Percentiles rank a stretch among this genome's conserved stretches.
phyloP scores from a whole-genome alignment of 805 yeast species.

The Kurtzmaniella fragi region DNA sequence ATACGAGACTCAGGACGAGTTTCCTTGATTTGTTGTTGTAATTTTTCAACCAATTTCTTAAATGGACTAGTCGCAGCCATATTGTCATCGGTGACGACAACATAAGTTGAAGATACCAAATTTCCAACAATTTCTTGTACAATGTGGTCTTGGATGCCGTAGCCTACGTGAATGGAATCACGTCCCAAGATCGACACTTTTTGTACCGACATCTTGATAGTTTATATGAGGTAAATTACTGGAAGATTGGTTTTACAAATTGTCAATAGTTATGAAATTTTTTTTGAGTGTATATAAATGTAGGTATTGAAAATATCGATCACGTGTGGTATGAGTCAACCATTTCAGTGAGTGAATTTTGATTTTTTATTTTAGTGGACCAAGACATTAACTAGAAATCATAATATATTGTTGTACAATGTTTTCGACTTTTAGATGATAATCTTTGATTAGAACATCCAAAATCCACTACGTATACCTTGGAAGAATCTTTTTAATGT shows the following conservation, averaged over 20 bases:
- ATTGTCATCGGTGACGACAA: constrained; percentile 82
- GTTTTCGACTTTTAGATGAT: no score
- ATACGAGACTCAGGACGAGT: constrained; percentile 57
- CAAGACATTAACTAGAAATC: background rate
- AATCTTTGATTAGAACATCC: no score
- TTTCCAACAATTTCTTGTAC: constrained; percentile 58
- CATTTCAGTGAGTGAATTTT: constrained; percentile 2
- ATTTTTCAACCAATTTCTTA: constrained; percentile 38
- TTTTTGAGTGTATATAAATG: background rate
- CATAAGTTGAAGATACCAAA: constrained; percentile 85
- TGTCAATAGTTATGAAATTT: no score
- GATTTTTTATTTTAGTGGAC: background rate
- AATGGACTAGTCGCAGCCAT: constrained; percentile 63
- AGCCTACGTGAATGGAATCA: constrained; percentile 87
- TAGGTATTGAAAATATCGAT: background rate
- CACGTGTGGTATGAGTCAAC: background rate
- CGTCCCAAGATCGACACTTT: constrained; percentile 76
- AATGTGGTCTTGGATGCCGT: constrained; percentile 68
- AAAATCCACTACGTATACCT: constrained; percentile 8
- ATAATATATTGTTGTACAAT: no score
- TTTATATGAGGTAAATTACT: no score
- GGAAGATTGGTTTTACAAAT: no score
- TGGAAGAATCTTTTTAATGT: constrained; percentile 20
- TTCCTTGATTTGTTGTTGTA: constrained; percentile 30
- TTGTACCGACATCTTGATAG: constrained; percentile 20